Base-by-base conservation (phyloP, 106 monocot species). In the Allium cepa region DNA sequence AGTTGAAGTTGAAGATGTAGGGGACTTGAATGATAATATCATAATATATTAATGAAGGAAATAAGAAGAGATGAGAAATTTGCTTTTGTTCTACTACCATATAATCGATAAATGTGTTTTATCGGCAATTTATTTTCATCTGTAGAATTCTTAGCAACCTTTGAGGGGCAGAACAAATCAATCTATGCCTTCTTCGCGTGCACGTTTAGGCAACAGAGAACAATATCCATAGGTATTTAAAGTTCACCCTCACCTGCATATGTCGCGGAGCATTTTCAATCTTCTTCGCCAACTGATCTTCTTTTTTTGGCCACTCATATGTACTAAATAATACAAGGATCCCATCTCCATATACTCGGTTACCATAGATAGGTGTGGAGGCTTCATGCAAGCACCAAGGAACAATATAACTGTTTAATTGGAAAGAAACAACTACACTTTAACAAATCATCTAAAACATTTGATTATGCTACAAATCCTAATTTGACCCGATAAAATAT, bases 261-360 rank as follows among this genome's bases (percentile, higher is more conserved):
- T 69, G 56, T 69, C 68, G 28, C 68, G 68, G 17, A 69, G 68
- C 68, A 69, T 69, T 69, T 69, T 69, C 68, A 69, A 69, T 69
- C 68, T 69, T 56, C 56, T 69, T 9, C 56, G 55, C 68, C 68
- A 69, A 56, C 68, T 69, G 56, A 69, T 53, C 56, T 56, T 69
- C 49, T 56, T 69, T 69, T 69, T 69, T 56, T 56, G 68, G 9
- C 68, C 56, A 3, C 11, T 22, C 13, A 9, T 56, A 69, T 69
- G 68, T 66, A 94, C 90, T 8, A 94, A 71, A 67, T 85, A 87
- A 64, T 94, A 94, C 73, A 94, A 85, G 45, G 94, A 94, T 59
- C 94, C 90, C 94, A 87, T 87, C 70, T 94, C 94, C 90, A 94
- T 94, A 75, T 90, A 94, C 57, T 94, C 94, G 22, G 94, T 94